Conservation (phyloP, 2,329 filamentous ascomycete genomes). For the Westerdykella ornata region DNA sequence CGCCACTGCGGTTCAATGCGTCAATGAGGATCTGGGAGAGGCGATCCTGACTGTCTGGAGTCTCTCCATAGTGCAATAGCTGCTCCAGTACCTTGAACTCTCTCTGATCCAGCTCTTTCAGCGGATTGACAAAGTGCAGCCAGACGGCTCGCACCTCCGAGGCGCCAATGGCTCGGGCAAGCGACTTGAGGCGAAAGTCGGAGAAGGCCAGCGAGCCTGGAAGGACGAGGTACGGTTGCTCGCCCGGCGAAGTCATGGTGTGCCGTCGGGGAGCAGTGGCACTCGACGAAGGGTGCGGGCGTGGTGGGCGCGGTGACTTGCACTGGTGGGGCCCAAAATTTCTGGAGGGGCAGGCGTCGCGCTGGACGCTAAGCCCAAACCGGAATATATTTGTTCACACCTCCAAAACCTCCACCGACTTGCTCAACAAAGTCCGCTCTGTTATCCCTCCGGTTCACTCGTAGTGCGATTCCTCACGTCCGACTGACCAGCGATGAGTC, state of each 20-base stretch:
- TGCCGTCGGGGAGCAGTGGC: background rate
- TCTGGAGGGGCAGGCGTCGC: no score
- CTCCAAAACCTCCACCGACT: no score
- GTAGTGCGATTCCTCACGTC: no score
- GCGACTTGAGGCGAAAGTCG: slow-evolving; percentile 43
- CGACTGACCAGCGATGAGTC: no score
- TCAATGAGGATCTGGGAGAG: slow-evolving; percentile 44
- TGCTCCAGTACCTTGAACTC: slow-evolving; percentile 51
- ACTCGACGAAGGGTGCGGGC: background rate
- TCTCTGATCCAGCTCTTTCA: slow-evolving; percentile 34
- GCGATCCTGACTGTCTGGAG: slow-evolving; percentile 42
- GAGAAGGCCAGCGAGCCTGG: slow-evolving; percentile 52
- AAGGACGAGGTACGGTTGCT: slow-evolving; percentile 40
- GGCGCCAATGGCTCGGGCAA: slow-evolving; percentile 43
- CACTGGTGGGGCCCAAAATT: no score
- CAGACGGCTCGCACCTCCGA: slow-evolving; percentile 45
- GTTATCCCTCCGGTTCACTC: no score
- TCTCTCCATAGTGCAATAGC: slow-evolving; percentile 54
- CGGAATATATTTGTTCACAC: no score
- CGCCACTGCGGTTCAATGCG: slow-evolving; percentile 44
- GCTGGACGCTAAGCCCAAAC: no score
- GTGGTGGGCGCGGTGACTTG: no score
- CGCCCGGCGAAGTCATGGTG: slow-evolving; percentile 2
- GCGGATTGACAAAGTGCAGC: slow-evolving; percentile 46
- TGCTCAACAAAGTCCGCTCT: no score